A percentile compares a stretch with the other conserved stretches of the same genome.
Conservation (phyloP, 2,329 filamentous ascomycete species). For the Beauveria scarabaeidicola region DNA sequence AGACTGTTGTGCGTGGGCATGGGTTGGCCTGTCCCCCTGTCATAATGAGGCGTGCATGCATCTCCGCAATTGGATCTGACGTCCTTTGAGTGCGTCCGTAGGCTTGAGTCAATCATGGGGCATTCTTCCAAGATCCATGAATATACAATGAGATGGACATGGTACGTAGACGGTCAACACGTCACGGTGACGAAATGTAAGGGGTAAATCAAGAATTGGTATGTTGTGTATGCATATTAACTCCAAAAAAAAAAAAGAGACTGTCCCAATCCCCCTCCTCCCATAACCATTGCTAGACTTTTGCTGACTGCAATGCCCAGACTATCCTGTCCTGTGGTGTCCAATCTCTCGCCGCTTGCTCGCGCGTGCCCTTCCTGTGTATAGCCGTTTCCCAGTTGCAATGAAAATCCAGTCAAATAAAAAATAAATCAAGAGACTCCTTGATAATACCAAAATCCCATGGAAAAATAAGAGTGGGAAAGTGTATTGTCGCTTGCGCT, state of each 20-base stretch:
- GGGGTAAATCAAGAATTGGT: background rate
- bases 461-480: background rate
- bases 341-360: slow-evolving; percentile 6
- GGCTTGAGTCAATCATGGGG: background rate
- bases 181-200: background rate
- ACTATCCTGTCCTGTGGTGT: slow-evolving; percentile 6
- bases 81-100: background rate
- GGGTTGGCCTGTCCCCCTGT: background rate
- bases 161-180: background rate
- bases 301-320: background rate
- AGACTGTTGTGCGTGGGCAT: background rate
- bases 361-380: background rate
- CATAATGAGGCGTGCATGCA: slow-evolving; percentile 1
- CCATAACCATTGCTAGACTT: background rate
- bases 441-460: background rate
- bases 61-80: slow-evolving; percentile 3
- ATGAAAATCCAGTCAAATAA: background rate
- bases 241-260: background rate
- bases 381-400: background rate
- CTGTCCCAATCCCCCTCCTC: background rate
- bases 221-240: background rate
- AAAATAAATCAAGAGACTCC: background rate
- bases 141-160: background rate
- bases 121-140: background rate
- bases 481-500: background rate